phyloP scores from a whole-genome alignment of 805 yeast species.

The Barnettozyma botsteinii region DNA sequence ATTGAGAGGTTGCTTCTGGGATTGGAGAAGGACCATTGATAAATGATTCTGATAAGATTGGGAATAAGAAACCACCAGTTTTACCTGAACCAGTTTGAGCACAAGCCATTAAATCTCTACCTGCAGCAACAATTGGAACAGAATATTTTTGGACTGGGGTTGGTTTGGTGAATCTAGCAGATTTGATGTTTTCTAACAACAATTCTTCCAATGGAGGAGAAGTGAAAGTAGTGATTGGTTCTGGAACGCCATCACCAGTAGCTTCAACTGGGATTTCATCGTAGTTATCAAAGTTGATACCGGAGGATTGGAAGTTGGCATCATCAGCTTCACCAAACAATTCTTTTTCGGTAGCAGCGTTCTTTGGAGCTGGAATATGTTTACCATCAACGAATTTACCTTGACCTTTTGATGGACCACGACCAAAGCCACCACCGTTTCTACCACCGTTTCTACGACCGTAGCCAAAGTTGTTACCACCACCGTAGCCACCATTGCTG shows the following conservation, averaged over 20 bases:
- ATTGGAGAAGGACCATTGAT: slow-evolving; percentile 75
- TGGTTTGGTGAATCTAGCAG: slow-evolving; percentile 90
- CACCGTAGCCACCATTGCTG: slow-evolving; percentile 12
- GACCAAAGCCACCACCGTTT: slow-evolving; percentile 28
- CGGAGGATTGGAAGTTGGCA: slow-evolving; percentile 78
- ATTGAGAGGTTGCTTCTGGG: slow-evolving; percentile 39
- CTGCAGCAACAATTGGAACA: slow-evolving; percentile 81
- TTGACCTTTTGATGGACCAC: slow-evolving; percentile 43
- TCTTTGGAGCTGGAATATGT: slow-evolving; percentile 75
- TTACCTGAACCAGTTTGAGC: slow-evolving; percentile 99
- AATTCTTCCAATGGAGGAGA: slow-evolving; percentile 87
- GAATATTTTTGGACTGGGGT: slow-evolving; percentile 96
- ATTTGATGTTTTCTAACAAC: slow-evolving; percentile 77
- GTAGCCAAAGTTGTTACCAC: slow-evolving; percentile 22
- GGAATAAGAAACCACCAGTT: slow-evolving; percentile 99
- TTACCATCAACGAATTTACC: slow-evolving; percentile 86
- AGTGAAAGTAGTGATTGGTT: slow-evolving; percentile 81
- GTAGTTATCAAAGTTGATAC: slow-evolving; percentile 97
- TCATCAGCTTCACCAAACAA: slow-evolving; percentile 73
- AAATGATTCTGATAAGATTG: slow-evolving; percentile 89
- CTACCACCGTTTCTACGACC: slow-evolving; percentile 27
- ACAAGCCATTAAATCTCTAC: slow-evolving; percentile 94
- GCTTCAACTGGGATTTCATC: slow-evolving; percentile 99
- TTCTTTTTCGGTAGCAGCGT: slow-evolving; percentile 66
- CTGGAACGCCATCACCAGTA: slow-evolving; percentile 91